Base-by-base conservation (phyloP, 2,329 filamentous ascomycete species). In the Colletotrichum sp. region DNA sequence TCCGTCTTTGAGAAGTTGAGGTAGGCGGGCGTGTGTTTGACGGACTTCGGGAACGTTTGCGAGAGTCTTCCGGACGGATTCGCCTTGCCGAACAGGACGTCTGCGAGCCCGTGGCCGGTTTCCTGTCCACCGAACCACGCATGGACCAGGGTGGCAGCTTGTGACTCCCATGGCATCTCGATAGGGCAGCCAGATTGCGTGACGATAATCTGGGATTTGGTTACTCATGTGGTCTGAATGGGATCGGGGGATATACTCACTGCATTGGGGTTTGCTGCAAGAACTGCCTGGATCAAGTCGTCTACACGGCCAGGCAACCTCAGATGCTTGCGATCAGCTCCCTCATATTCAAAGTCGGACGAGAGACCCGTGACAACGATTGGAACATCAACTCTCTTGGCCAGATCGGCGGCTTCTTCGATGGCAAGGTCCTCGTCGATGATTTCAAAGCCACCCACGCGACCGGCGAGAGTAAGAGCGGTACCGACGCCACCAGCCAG, bases 91-190 rank as follows among this genome's bases (percentile, higher is more conserved):
- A 95, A 94, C 21, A 96, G 87, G 2, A 96, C 89, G 78, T 96
- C 94, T 0, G 94, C 94, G 76, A 97, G 93, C 13, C 92, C 93
- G 80, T 96, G 95, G 8, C 95, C 95, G 7, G 93, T 94, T 85
- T 97, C 95, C 80, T 97, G 95, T n/a, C 95, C 95, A 76, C 94
- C 94, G 80, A 96, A 97, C 94, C 94, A 97, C 9, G 94, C 94
- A 80, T 96, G 94, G 2, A 96, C 81, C 3, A 96, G 86, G 3
- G 92, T 91, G 9, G 84, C 82, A 3, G 91, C 90, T 36, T 88
- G 83, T 18, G 86, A 81, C 2, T 91, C 87, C 93, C 93, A 95
- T 1, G 93, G 93, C 92, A 95, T 93, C 70, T 90, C 88, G 28
- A 94, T 90, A 0, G 94, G 94, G 0, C 94, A 95, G 43, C 94